A percentile compares a stretch with the other conserved stretches of the same genome.
phyloP scores from a whole-genome alignment of 2,329 filamentous ascomycete species.

The Xylaria sp. region DNA sequence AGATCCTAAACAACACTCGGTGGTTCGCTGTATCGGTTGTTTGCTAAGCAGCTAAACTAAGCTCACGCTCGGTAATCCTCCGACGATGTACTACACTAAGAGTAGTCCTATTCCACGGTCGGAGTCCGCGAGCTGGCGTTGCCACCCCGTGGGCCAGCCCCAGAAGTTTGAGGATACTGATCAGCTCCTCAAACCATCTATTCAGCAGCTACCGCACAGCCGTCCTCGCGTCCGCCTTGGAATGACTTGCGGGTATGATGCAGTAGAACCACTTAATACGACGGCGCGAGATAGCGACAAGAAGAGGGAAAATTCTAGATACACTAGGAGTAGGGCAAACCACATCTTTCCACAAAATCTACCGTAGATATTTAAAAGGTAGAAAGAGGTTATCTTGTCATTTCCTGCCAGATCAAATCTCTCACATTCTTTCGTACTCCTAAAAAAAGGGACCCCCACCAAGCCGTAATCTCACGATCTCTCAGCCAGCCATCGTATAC shows the following conservation, averaged over 20 bases:
- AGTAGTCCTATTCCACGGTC: constrained; percentile 9
- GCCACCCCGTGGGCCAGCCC: constrained; percentile 35
- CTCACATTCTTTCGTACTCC: constrained; percentile 3
- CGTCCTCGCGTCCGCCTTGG: constrained; percentile 1
- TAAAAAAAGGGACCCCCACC: background rate
- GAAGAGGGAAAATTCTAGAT: constrained; percentile 16
- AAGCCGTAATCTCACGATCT: constrained; percentile 28
- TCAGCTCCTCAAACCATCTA: constrained; percentile 22
- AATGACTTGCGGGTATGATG: constrained; percentile 23
- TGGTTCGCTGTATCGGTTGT: constrained; percentile 3
- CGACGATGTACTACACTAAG: background rate
- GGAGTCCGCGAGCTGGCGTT: constrained; percentile 32
- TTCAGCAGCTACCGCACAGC: constrained; percentile 13
- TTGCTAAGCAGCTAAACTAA: constrained; percentile 18
- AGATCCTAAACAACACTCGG: constrained; percentile 3
- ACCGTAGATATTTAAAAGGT: constrained; percentile 15
- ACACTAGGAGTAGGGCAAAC: constrained; percentile 7
- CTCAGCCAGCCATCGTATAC: constrained; percentile 14
- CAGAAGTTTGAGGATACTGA: constrained; percentile 34
- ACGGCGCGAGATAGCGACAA: constrained; percentile 22
- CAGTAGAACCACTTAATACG: constrained; percentile 17
- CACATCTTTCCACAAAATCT: constrained; percentile 7
- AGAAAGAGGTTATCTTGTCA: constrained; percentile 19
- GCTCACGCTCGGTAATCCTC: constrained; percentile 23
- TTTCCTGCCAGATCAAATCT: background rate